A percentile compares a stretch with the other conserved stretches of the same genome.
Conservation (phyloP, 2,329 filamentous ascomycete species). For the Paracoccidioides brasiliensis region DNA sequence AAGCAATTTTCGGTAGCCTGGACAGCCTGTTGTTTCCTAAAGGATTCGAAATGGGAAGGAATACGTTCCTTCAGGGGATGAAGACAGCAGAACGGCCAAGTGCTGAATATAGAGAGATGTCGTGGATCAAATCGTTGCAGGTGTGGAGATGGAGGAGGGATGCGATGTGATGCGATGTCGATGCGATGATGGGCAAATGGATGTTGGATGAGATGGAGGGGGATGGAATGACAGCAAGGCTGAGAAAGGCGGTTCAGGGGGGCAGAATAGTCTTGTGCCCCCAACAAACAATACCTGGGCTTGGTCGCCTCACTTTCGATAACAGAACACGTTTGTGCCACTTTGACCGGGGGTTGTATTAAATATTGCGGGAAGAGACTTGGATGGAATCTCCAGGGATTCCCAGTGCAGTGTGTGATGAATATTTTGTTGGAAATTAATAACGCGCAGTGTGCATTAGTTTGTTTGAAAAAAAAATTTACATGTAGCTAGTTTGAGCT, state of each 20-base stretch:
- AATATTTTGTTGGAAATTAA: neutral
- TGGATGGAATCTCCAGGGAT: neutral
- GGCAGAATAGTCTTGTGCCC: slow-evolving; percentile 2
- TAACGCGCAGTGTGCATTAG: neutral
- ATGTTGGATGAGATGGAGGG: neutral
- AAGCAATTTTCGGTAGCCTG: neutral
- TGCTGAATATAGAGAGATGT: neutral
- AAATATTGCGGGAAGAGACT: neutral
- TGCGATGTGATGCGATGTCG: neutral
- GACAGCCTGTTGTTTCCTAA: neutral
- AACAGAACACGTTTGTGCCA: neutral
- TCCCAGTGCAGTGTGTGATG: too few relatives aligned
- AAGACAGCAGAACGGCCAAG: neutral
- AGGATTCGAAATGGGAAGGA: neutral
- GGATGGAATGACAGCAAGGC: slow-evolving; percentile 1
- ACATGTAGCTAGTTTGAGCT: neutral
- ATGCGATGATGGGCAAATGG: neutral
- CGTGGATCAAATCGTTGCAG: neutral
- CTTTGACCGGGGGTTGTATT: neutral
- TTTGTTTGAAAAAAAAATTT: neutral
- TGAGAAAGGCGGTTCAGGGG: slow-evolving; percentile 3
- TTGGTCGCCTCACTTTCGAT: slow-evolving; percentile 17
- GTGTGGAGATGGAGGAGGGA: neutral
- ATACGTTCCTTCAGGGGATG: neutral
- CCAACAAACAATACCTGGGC: neutral